Percentiles rank a stretch among this genome's conserved stretches.
These are phyloP conservation scores for Allodekkera sacchari DNA, from an alignment of 805 yeast species.

Conservation along the genomic window DNA sequence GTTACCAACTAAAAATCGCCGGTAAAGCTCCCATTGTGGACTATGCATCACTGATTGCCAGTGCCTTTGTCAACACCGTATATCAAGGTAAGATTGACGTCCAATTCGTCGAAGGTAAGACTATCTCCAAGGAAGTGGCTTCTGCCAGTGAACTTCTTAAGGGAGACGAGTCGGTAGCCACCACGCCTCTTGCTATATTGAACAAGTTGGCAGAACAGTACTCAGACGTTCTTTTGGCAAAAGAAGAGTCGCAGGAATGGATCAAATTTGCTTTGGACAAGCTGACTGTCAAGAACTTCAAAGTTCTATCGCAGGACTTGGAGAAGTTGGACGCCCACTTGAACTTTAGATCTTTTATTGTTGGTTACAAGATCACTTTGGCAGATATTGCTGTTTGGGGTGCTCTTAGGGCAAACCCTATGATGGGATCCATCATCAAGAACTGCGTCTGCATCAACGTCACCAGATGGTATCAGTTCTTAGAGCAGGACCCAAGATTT, in stretches of 20 bases:
- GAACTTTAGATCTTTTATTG: constrained; percentile 73
- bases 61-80: constrained; percentile 56
- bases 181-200: constrained; percentile 38
- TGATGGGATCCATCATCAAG: constrained; percentile 85
- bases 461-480: constrained; percentile 84
- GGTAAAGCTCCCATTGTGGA: constrained; percentile 82
- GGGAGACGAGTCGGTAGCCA: constrained; percentile 33
- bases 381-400: constrained; percentile 95
- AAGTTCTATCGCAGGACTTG: constrained; percentile 67
- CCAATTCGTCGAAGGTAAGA: constrained; percentile 67
- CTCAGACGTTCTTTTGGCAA: constrained; percentile 35
- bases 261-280: constrained; percentile 56
- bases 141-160: constrained; percentile 35
- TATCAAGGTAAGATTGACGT: constrained; percentile 46
- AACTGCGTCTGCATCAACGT: constrained; percentile 77
- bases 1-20: constrained; percentile 56
- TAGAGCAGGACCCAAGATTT: constrained; percentile 60
- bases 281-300: constrained; percentile 78
- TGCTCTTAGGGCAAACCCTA: constrained; percentile 83
- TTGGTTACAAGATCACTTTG: constrained; percentile 56
- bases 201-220: constrained; percentile 41
- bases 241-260: constrained; percentile 50
- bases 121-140: constrained; percentile 34
- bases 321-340: constrained; percentile 77
- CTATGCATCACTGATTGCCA: constrained; percentile 71